Base-by-base conservation (phyloP, 140 eudicot species). In the Erigeron philadelphicus region DNA sequence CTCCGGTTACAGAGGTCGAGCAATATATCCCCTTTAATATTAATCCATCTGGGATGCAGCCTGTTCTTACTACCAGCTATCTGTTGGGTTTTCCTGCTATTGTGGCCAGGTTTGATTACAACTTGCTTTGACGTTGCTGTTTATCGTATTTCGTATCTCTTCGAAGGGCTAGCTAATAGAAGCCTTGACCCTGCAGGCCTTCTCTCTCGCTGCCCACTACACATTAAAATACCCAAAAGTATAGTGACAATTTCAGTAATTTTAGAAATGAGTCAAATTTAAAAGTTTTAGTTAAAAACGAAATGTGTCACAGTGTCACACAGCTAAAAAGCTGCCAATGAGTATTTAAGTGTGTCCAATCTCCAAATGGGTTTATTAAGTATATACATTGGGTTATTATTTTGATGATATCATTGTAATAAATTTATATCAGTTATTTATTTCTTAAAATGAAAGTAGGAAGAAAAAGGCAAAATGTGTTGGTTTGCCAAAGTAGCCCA, bases 11-110 rank as follows among this genome's bases (percentile, higher is more conserved):
- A 61, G 98, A 89, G 74, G 98, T 93, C 52, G 98, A 93, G 80
- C 98, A 92, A 23, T 93, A 93, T 70, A 89, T 93, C 70, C 98
- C 98, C 2, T 93, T 93, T 77, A 93, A 93, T 81, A 93, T 93
- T 75, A 93, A 93, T 71, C 98, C 98, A 73, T 78, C 98, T 3
- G 98, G 98, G 72, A 93, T 93, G 96, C 98, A 93, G 70, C 98
- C 98, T 62, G 84, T 93, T 18, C 88, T 93, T 46, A 85, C 95
- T 46, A 86, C 98, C 72, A 83, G 96, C 50, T 93, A 93, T 78
- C 84, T 93, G 64, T 68, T 93, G 83, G 95, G 94, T 5, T 72
- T 93, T 75, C 98, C 98, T 6, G 76, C 88, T 77, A 86, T 93
- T 31, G 81, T 93, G 35, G 94, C 98, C 60, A 85, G 98, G 98